Evolutionary conservation across 177 flowering plant species (phyloP).

Genomic region (Vitis hybrid): DNA sequence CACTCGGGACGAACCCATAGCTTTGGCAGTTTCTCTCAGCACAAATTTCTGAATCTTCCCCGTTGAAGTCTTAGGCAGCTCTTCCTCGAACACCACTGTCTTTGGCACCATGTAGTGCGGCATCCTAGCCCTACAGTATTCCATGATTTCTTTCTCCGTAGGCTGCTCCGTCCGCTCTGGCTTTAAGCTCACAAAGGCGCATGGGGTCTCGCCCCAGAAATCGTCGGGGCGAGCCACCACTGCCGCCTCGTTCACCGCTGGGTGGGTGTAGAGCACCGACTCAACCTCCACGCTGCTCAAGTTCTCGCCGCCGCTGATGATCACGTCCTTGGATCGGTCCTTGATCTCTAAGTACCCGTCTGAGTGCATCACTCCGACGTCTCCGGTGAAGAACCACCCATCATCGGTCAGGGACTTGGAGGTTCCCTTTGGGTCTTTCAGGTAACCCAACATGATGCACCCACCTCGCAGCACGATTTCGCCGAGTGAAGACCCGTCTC

Average conservation of each 20-base stretch:
- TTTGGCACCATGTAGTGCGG: slow-evolving; percentile 31
- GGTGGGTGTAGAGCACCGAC: slow-evolving; percentile 30
- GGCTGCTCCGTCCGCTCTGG: neutral
- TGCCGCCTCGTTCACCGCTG: slow-evolving; percentile 40
- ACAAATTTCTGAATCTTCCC: slow-evolving; percentile 33
- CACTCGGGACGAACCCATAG: slow-evolving; percentile 10
- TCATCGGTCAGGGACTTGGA: slow-evolving; percentile 15
- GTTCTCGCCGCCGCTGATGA: slow-evolving; percentile 41
- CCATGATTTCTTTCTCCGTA: slow-evolving; percentile 26
- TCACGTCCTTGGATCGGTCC: slow-evolving; percentile 40
- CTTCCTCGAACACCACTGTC: slow-evolving; percentile 27
- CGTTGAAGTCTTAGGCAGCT: slow-evolving; percentile 33
- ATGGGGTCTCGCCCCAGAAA: slow-evolving; percentile 39
- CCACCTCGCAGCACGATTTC: slow-evolving; percentile 35
- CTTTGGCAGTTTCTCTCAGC: slow-evolving; percentile 25
- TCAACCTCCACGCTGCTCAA: slow-evolving; percentile 43
- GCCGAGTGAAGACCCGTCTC: slow-evolving; percentile 30
- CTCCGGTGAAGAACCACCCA: slow-evolving; percentile 45
- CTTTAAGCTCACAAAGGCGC: slow-evolving; percentile 32
- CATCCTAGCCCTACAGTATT: slow-evolving; percentile 25
- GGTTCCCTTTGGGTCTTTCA: slow-evolving; percentile 34
- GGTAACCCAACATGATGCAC: slow-evolving; percentile 32
- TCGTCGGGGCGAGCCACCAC: slow-evolving; percentile 40
- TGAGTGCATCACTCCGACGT: slow-evolving; percentile 38
- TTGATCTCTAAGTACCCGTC: slow-evolving; percentile 35